Evolutionary conservation across 371 early-diverging fungal species (phyloP).

Genomic region (Thermomucor indicae-seudaticae): DNA sequence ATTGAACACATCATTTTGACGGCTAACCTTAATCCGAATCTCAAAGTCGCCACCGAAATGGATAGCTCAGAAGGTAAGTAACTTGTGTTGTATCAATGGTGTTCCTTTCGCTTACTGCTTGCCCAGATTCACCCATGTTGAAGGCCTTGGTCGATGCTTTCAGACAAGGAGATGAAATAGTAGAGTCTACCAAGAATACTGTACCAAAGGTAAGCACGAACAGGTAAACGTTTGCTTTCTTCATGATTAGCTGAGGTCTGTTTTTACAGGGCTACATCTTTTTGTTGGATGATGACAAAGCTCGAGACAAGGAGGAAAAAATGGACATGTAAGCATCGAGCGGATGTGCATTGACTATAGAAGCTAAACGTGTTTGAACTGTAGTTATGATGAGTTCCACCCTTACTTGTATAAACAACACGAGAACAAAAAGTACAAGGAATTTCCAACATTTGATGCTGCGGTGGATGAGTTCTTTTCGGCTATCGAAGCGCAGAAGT

Average conservation of each 20-base stretch:
- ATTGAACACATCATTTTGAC: slow-evolving; percentile 79
- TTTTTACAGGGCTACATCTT: slow-evolving; percentile 55
- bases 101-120: neutral
- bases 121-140: slow-evolving; percentile 26
- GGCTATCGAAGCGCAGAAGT: slow-evolving; percentile 83
- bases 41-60: slow-evolving; percentile 52
- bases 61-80: slow-evolving; percentile 53
- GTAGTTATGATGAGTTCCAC: slow-evolving; percentile 84
- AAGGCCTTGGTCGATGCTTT: slow-evolving; percentile 36
- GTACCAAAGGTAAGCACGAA: slow-evolving; percentile 21
- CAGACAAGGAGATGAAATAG: slow-evolving; percentile 52
- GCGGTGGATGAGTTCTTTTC: slow-evolving; percentile 93
- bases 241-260: neutral
- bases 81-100: too few species aligned
- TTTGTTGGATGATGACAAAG: slow-evolving; percentile 42
- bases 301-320: slow-evolving; percentile 35
- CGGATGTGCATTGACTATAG: neutral
- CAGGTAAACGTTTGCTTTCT: neutral
- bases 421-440: slow-evolving; percentile 39
- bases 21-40: slow-evolving; percentile 67
- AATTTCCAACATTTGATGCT: slow-evolving; percentile 73
- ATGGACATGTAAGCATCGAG: slow-evolving; percentile 46
- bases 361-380: neutral
- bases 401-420: slow-evolving; percentile 81
- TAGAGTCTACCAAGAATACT: slow-evolving; percentile 42